Percentiles rank a stretch among this genome's conserved stretches.
Conservation (phyloP, 2,329 filamentous ascomycete genomes). For the Tolypocladium nubicola region DNA sequence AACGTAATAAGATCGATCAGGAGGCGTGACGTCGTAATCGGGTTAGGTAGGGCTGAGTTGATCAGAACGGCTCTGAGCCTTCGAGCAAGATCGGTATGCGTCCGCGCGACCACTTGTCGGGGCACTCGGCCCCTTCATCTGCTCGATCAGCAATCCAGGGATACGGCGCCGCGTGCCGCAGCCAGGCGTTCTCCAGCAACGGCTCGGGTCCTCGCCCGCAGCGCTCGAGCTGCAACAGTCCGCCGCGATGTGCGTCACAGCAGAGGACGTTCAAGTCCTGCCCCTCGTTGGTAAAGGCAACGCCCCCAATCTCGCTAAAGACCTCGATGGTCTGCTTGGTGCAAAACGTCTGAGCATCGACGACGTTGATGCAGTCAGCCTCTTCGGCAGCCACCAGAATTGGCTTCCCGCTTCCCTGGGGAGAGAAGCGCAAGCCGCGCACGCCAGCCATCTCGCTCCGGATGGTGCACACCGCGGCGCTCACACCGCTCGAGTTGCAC, state of each 20-base stretch:
- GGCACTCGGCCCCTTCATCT: constrained; percentile 1
- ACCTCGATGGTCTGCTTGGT: constrained; percentile 62
- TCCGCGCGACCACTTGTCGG: constrained; percentile 1
- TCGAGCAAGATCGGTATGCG: constrained; percentile 6
- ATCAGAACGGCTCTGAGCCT: constrained; percentile 12
- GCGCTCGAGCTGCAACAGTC: constrained; percentile 51
- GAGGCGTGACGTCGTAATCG: background rate
- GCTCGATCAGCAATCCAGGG: background rate
- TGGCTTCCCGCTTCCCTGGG: constrained; percentile 54
- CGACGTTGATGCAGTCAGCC: constrained; percentile 61
- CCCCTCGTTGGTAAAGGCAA: constrained; percentile 56
- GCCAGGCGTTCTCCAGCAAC: constrained; percentile 10
- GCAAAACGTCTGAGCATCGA: constrained; percentile 54
- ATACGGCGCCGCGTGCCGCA: background rate
- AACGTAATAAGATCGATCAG: background rate
- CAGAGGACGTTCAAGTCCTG: constrained; percentile 59
- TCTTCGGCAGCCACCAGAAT: constrained; percentile 66
- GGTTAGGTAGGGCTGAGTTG: background rate
- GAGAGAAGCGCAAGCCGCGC: constrained; percentile 61
- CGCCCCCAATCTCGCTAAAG: constrained; percentile 65
- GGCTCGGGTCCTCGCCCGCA: constrained; percentile 21
- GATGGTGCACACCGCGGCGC: constrained; percentile 41
- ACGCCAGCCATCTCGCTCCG: constrained; percentile 58
- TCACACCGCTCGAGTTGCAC: constrained; percentile 39
- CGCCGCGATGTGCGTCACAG: constrained; percentile 54